A percentile compares a stretch with the other conserved stretches of the same genome.
Conservation (phyloP, 2,329 filamentous ascomycete species). For the Botrytis pseudocinerea region DNA sequence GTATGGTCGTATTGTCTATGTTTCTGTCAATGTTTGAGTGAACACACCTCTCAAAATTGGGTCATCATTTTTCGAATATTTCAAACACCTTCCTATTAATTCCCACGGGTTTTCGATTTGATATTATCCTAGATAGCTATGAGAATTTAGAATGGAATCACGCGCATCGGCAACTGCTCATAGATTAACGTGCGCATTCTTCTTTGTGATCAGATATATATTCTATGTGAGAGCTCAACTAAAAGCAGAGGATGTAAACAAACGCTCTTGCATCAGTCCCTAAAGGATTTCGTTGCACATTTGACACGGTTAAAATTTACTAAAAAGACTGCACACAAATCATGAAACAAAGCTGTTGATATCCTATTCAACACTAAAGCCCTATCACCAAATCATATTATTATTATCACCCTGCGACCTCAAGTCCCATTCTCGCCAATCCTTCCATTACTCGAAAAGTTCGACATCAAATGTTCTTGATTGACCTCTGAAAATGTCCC, state of each 20-base stretch:
- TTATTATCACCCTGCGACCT: not conserved
- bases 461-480: too few species aligned
- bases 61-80: not conserved
- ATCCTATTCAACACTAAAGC: not conserved
- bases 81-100: accelerated
- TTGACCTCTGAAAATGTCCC: too few species aligned
- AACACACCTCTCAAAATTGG: not conserved
- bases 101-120: not conserved
- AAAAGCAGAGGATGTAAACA: not conserved
- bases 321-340: not conserved
- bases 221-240: not conserved
- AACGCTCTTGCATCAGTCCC: not conserved
- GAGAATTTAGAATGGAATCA: accelerated
- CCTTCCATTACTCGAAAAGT: too few species aligned
- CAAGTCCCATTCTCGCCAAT: not conserved
- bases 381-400: not conserved
- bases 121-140: too few species aligned
- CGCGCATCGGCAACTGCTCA: not conserved
- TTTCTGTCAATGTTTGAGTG: not conserved
- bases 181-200: too few species aligned
- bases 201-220: not conserved
- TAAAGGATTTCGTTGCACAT: not conserved
- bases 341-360: not conserved
- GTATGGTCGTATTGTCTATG: accelerated
- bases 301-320: not conserved